These are phyloP conservation scores for Knoxdaviesia proteae DNA, from an alignment of 2,329 filamentous ascomycete genomes.

Conservation along the genomic window DNA sequence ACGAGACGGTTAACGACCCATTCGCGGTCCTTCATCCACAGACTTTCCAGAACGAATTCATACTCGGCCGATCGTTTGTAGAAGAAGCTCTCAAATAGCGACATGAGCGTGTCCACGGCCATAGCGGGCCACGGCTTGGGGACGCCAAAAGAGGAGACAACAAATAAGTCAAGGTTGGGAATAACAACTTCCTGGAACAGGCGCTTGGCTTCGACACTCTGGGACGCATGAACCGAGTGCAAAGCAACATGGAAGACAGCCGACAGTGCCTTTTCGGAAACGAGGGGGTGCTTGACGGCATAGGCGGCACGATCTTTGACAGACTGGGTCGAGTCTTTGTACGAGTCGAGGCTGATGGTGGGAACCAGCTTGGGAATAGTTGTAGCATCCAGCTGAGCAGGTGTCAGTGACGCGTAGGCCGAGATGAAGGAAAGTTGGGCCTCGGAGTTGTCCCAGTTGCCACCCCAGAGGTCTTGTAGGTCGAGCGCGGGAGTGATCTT, in stretches of 20 bases:
- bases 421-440: constrained; percentile 88
- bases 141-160: constrained; percentile 58
- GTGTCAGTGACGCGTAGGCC: constrained; percentile 58
- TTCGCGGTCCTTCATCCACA: constrained; percentile 76
- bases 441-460: constrained; percentile 66
- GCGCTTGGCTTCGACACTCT: constrained; percentile 40
- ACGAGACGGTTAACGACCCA: constrained; percentile 72
- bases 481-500: constrained; percentile 40
- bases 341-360: constrained; percentile 47
- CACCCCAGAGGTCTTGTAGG: constrained; percentile 79
- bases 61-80: constrained; percentile 58
- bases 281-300: constrained; percentile 67
- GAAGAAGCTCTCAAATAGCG: constrained; percentile 67
- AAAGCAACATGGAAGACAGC: constrained; percentile 46
- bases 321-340: constrained; percentile 24
- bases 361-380: constrained; percentile 65
- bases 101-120: constrained; percentile 54
- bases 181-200: constrained; percentile 47
- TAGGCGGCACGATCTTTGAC: constrained; percentile 30
- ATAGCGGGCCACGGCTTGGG: constrained; percentile 57
- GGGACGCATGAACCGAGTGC: constrained; percentile 37
- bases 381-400: constrained; percentile 60
- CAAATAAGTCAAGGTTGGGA: constrained; percentile 58
- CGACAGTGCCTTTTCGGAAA: constrained; percentile 67
- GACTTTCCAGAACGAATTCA: constrained; percentile 73